A percentile compares a stretch with the other conserved stretches of the same genome.
Conservation (phyloP, 179 eudicot species). For the Actinidia arguta region DNA sequence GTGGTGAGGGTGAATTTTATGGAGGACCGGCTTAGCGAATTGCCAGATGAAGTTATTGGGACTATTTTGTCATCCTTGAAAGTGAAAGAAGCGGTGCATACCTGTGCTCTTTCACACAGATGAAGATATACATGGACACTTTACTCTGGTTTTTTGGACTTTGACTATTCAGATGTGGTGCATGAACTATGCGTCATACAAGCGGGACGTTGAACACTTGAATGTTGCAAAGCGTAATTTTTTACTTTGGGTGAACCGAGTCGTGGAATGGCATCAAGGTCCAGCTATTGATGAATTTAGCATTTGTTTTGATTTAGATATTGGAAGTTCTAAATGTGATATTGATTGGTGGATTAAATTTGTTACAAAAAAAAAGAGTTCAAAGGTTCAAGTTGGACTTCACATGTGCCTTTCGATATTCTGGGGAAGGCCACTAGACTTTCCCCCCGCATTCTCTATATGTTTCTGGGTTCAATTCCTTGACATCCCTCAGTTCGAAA, state of each 20-base stretch:
- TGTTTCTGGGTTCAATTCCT: not conserved
- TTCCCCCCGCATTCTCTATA: not conserved
- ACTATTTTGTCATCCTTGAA: not conserved
- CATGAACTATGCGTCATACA: not conserved
- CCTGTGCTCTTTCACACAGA: not conserved
- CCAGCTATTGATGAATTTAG: not conserved
- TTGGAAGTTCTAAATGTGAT: not conserved
- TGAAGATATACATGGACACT: not conserved
- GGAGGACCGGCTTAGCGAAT: not conserved
- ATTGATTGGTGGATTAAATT: not conserved
- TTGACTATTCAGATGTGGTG: not conserved
- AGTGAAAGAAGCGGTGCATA: not conserved
- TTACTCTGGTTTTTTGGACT: not conserved
- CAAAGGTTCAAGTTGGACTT: not conserved
- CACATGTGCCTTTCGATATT: not conserved
- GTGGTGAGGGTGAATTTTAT: too few relatives aligned
- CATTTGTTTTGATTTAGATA: not conserved
- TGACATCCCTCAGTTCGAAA: not conserved
- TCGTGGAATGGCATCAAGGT: not conserved
- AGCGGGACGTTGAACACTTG: not conserved
- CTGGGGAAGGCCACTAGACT: not conserved
- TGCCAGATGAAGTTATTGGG: not conserved
- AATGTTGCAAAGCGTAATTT: not conserved
- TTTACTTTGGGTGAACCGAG: not conserved
- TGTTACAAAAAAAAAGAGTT: not conserved